Evolutionary conservation across 2,329 filamentous ascomycete genomes (phyloP), one percentile per base, ranked within the genome.

Genomic region (Samsoniella hepiali): DNA sequence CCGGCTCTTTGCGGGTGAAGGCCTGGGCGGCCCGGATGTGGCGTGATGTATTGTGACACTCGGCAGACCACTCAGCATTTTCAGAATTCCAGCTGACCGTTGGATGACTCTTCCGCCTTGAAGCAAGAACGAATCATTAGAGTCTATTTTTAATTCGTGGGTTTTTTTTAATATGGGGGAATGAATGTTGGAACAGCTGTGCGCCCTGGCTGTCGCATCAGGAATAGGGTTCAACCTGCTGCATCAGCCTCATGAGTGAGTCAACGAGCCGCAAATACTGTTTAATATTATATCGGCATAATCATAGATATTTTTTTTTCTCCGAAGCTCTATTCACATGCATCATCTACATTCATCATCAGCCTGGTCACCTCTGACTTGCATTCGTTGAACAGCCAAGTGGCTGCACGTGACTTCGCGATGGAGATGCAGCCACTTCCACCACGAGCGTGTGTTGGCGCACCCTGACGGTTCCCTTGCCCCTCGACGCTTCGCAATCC

Each of bases 391-490:
- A 56, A 3, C 38, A 27, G 27, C 6, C 15, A 29, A 22, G 36
- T 17, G 40, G 45, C 15, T 53, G 31, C 61, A 63, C 61, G 61
- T 63, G 61, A 63, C 61, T 58, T 58, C 45, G 61, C 32, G 61
- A 63, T 54, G 55, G 61, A 58, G 50, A 47, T 50, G 49, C 22
- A n/a, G 36, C 22, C 45, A 51, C 38, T 47, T 58, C 55, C 55
- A n/a, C 10, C 42, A 22, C 22, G 22, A 22, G 22, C 22, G 22
- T n/a, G 11, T 36, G 9, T 15, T 29, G 44, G 40, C 55, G 53
- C 27, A 56, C 53, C 42, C 38, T 47, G 40, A 58, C 56, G 42
- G n/a, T 9, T 32, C n/a, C 50, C 29, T 53, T 17, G 50, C 17
- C 13, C 13, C 27, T 8, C 22, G 22, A 22, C 22, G 2, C 34